Base-by-base conservation (phyloP, 1,284 basidiomycete species). In the Sporisorium exsertum region DNA sequence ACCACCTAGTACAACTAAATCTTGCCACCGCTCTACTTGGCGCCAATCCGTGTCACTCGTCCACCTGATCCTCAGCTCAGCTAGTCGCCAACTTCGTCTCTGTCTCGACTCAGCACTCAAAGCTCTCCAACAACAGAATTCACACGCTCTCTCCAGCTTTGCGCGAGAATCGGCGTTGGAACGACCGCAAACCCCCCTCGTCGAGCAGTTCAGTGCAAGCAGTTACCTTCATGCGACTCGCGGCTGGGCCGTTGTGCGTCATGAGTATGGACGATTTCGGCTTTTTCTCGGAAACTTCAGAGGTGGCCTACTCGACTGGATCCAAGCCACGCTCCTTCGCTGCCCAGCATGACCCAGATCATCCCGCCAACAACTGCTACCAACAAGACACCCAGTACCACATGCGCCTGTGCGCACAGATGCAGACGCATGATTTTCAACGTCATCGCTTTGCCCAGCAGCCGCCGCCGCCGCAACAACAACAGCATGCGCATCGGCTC, bases 201-300 rank as follows among this genome's bases (percentile, higher is more conserved):
- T 40, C 24, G 35, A 27, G 18, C 51, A 40, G 13, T 8, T 40
- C 35, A 40, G 4, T 27, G 15, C 35, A 37, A 20, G 18, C 42
- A 40, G 29, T 5, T 33, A 26, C 42, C 58, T 58, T 18, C 58
- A 69, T 69, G 66, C 56, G 66, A 51, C 4, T 69, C 24, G 33
- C 61, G 27, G 47, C 51, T 27, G 51, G 52, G 15, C 57, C 60
- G 0, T 45, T 62, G 29, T 22, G 40, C 46, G 42, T 56, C 33
- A 63, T 69, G 66, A 64, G 60, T 45, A 69, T 69, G 66, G 66
- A 69, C 66, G 66, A 64, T 9, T 64, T 69, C 35, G 66, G 66
- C 61, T 69, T 69, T 61, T 64, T 69, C 40, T 58, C 66, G n/a
- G 66, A 69, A 64, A 61, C 60, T 12, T 37, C 60, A 5, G 35